Conservation (phyloP, 75 land plant genomes). For the Cupressus sempervirens region DNA sequence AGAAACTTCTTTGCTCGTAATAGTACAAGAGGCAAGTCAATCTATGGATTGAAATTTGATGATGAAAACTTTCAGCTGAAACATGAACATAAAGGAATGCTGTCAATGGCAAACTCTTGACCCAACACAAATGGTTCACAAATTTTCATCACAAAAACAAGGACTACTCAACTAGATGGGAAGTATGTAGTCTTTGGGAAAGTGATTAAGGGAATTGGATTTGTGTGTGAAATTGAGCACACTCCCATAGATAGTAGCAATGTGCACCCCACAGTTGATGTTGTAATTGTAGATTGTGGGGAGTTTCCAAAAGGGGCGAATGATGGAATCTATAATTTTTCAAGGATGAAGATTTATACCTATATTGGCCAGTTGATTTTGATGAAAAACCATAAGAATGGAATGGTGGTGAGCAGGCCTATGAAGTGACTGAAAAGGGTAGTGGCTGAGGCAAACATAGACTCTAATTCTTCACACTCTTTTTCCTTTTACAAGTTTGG, state of each 20-base stretch:
- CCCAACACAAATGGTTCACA: slow-evolving; percentile 96
- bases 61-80: slow-evolving; percentile 93
- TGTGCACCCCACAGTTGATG: slow-evolving; percentile 61
- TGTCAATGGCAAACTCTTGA: slow-evolving; percentile 97
- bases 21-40: slow-evolving; percentile 98
- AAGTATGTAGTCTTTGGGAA: slow-evolving; percentile 98
- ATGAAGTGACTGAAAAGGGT: slow-evolving; percentile 47
- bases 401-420: slow-evolving; percentile 37
- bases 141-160: slow-evolving; percentile 90
- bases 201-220: slow-evolving; percentile 92
- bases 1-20: slow-evolving; percentile 85
- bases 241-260: slow-evolving; percentile 35
- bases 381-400: slow-evolving; percentile 69
- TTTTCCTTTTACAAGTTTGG: slow-evolving; percentile 30
- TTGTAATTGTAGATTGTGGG: slow-evolving; percentile 72
- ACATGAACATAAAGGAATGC: slow-evolving; percentile 94
- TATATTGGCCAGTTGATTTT: slow-evolving; percentile 94
- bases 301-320: slow-evolving; percentile 72
- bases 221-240: slow-evolving; percentile 86
- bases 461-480: not conserved
- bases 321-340: slow-evolving; percentile 74
- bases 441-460: slow-evolving; percentile 25
- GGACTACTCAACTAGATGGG: slow-evolving; percentile 88
- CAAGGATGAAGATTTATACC: slow-evolving; percentile 85
- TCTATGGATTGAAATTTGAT: slow-evolving; percentile 86